Conservation (phyloP, 2,329 filamentous ascomycete species). For the Monosporascus sp. region DNA sequence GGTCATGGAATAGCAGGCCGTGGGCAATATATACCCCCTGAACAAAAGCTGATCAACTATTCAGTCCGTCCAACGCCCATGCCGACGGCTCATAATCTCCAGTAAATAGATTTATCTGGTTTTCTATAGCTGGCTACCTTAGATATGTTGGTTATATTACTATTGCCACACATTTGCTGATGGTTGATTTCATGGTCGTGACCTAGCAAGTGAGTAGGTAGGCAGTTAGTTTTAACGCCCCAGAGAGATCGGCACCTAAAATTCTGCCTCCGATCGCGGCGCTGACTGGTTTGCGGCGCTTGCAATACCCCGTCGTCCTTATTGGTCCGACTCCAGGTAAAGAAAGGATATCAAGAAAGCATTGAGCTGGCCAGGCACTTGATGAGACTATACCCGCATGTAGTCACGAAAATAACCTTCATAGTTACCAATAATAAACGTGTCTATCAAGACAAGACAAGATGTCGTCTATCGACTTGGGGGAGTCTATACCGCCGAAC, state of each 20-base stretch:
- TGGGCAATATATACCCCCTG: no score
- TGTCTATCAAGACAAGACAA: neutral
- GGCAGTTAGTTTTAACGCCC: neutral
- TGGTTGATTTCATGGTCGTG: neutral
- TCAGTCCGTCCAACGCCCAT: no score
- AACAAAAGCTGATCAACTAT: no score
- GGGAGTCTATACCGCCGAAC: conserved; percentile 71
- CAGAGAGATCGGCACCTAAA: conserved; percentile 2
- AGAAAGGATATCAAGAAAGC: neutral
- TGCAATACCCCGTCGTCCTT: neutral
- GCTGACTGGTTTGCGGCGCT: neutral
- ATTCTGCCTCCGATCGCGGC: conserved; percentile 23
- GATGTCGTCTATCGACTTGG: conserved; percentile 51
- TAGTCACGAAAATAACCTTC: neutral
- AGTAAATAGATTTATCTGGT: no score
- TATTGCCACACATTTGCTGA: no score
- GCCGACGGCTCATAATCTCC: no score
- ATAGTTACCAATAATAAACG: neutral
- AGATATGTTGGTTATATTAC: no score
- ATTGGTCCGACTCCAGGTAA: neutral
- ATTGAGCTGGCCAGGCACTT: neutral
- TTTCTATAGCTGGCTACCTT: no score
- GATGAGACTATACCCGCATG: neutral
- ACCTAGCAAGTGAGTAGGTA: no score
- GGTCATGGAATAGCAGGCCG: no score